Evolutionary conservation across 768 basidiomycete genomes (phyloP).

Genomic region (Chalciporus chontae): DNA sequence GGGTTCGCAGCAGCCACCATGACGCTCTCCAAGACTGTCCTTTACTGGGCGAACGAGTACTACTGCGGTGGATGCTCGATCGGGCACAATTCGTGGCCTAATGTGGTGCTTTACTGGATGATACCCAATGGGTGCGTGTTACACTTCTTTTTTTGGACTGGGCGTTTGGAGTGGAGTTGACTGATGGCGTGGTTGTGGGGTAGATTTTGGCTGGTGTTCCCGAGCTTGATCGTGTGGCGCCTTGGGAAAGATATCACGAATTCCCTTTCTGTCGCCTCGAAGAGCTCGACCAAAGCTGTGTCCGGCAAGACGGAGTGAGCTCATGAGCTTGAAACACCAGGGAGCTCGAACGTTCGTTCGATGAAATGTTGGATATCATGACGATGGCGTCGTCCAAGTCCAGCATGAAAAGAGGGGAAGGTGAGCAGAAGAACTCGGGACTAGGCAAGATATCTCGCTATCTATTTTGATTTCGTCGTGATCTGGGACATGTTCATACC

Average conservation of each 20-base stretch:
- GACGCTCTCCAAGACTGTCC: constrained; percentile 80
- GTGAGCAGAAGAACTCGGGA: too few species aligned
- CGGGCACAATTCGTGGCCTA: constrained; percentile 63
- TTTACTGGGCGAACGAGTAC: constrained; percentile 83
- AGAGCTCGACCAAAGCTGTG: constrained; percentile 23
- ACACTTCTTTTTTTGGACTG: not conserved
- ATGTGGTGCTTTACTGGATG: constrained; percentile 61
- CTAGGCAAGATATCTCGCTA: too few species aligned
- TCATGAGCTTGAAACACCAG: not conserved
- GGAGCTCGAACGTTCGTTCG: not conserved
- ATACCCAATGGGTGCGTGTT: constrained; percentile 72
- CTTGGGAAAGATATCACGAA: constrained; percentile 61
- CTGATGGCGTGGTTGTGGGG: not conserved
- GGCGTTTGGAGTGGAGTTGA: not conserved
- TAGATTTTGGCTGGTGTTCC: constrained; percentile 79
- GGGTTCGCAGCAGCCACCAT: constrained; percentile 72
- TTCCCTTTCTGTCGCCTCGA: constrained; percentile 36
- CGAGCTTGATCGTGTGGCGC: constrained; percentile 52
- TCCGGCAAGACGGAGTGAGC: constrained; percentile 31
- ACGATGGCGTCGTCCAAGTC: not conserved
- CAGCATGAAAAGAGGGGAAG: too few species aligned
- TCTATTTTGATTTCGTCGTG: too few species aligned
- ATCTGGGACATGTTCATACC: too few species aligned
- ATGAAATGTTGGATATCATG: not conserved
- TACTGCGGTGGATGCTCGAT: constrained; percentile 68